phyloP scores from a whole-genome alignment of 768 basidiomycete species.

The Mycena maculata region DNA sequence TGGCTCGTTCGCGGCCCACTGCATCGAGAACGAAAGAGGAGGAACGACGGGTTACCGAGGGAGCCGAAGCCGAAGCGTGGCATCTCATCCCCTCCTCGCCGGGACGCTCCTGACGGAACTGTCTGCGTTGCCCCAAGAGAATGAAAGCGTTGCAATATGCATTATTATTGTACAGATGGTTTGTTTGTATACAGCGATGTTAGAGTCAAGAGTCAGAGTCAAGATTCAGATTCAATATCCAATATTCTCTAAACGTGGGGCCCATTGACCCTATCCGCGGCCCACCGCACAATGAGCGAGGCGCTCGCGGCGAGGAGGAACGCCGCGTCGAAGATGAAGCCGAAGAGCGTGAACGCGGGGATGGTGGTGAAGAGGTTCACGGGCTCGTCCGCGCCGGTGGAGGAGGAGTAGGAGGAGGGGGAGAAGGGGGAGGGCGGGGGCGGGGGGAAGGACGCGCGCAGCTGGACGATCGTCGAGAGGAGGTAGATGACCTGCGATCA shows the following conservation, averaged over 20 bases:
- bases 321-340: conserved; percentile 77
- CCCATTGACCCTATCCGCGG: conserved; percentile 52
- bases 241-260: too few relatives aligned
- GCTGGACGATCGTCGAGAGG: conserved; percentile 83
- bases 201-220: too few relatives aligned
- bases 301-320: conserved; percentile 70
- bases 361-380: conserved; percentile 76
- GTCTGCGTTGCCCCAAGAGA: too few relatives aligned
- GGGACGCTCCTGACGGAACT: too few relatives aligned
- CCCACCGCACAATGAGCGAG: conserved; percentile 67
- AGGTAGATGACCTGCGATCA: conserved; percentile 78
- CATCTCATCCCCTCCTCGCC: too few relatives aligned
- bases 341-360: conserved; percentile 80
- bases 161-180: conserved; percentile 21
- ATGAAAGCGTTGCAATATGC: too few relatives aligned
- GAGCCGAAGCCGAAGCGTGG: too few relatives aligned
- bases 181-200: too few relatives aligned
- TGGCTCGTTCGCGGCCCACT: not conserved
- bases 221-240: conserved; percentile 1
- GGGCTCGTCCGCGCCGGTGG: conserved; percentile 18
- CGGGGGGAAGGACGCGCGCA: conserved; percentile 84
- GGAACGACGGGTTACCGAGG: too few relatives aligned
- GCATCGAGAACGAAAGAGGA: too few relatives aligned
- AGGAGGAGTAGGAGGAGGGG: conserved; percentile 10
- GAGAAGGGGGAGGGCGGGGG: conserved; percentile 45